A percentile compares a stretch with the other conserved stretches of the same genome.
These are phyloP conservation scores for Dryas integrifolia DNA, from an alignment of 331 rosid species.

Conservation along the genomic window DNA sequence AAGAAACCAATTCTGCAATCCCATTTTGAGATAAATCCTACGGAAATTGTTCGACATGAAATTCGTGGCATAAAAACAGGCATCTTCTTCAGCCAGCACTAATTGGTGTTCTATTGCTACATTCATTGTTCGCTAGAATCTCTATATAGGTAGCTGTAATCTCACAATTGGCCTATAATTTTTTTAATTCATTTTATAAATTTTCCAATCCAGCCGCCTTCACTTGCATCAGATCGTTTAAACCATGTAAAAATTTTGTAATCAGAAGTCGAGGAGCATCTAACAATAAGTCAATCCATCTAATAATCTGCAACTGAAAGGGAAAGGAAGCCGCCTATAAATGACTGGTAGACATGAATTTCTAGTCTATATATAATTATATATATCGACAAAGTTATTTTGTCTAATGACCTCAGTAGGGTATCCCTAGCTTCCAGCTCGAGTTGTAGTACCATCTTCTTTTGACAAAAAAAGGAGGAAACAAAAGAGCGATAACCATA, in stretches of 20 bases:
- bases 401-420: no score
- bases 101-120: slow-evolving; percentile 4
- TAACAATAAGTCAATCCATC: background rate
- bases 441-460: no score
- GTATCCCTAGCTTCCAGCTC: no score
- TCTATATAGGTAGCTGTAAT: background rate
- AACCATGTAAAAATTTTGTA: no score
- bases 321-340: background rate
- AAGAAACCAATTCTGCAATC: slow-evolving; percentile 18
- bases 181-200: slow-evolving; percentile 8
- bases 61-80: slow-evolving; percentile 15
- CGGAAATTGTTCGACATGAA: background rate
- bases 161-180: background rate
- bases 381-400: no score
- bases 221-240: background rate
- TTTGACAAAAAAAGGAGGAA: no score
- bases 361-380: background rate
- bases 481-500: no score
- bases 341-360: slow-evolving; percentile 10
- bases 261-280: background rate
- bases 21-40: slow-evolving; percentile 15
- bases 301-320: background rate
- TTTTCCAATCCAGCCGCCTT: background rate
- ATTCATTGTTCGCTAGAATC: slow-evolving; percentile 11
- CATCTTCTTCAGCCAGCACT: slow-evolving; percentile 8